Evolutionary conservation across 495 filamentous ascomycete genomes (phyloP), one percentile per base, ranked within the genome.

Genomic region (Aspergillus sclerotioniger): DNA sequence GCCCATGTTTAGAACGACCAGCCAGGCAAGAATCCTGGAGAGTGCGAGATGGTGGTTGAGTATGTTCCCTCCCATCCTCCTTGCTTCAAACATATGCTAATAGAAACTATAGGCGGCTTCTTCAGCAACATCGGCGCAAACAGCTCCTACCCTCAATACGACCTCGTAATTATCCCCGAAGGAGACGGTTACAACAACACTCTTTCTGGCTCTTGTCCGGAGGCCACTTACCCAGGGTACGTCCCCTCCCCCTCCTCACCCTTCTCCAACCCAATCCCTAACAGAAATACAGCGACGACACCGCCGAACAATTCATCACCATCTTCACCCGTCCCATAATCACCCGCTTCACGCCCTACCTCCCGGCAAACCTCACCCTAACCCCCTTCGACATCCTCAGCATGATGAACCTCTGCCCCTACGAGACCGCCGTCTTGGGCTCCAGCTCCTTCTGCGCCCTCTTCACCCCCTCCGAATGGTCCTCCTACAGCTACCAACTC

Each of bases 401-500:
- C 10, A 81, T 84, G 47, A 82, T 86, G 50, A 71, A 73, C 58
- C 53, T 69, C 12, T 76, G 73, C 52, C 57, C 57, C 7, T 76
- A 74, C 45, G 73, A 76, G 51, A 53, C 59, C 54, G 65, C 66
- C 33, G 64, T 58, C 20, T 58, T 73, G 32, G 63, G 63, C n/a
- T 56, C 44, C 37, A 70, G 64, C 8, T 60, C 68, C 1, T 84
- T 81, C 73, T 84, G 82, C 65, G 61, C 71, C 32, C 72, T 84
- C 10, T 84, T 84, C 67, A 84, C 81, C 19, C 78, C 76, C 52
- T 69, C 81, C 43, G 81, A 84, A 64, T 84, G 80, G 80, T 65
- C 73, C 32, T 80, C 73, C 57, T 84, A 78, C 57, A 80, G 77
- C 44, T 84, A 84, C 67, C 71, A 76, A 21, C 61, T 84, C 32